These are phyloP conservation scores for Fusarium stilboides DNA, from an alignment of 2,329 filamentous ascomycete genomes.

Conservation along the genomic window DNA sequence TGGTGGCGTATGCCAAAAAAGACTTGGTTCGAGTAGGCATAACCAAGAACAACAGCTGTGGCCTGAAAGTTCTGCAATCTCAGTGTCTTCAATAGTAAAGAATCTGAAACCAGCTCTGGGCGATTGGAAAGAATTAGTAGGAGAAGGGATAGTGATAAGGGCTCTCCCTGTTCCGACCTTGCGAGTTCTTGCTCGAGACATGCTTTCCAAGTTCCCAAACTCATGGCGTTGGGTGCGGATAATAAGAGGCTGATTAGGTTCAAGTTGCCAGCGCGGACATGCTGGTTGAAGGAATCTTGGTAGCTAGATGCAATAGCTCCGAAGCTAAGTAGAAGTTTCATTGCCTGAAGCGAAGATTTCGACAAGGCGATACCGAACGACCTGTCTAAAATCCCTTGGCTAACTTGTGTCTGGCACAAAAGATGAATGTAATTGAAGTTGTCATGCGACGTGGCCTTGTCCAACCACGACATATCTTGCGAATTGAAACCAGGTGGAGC, in stretches of 20 bases:
- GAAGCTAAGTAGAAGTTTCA: slow-evolving; percentile 23
- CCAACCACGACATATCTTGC: slow-evolving; percentile 6
- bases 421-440: slow-evolving; percentile 30
- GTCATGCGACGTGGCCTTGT: neutral
- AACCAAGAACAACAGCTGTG: slow-evolving; percentile 13
- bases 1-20: slow-evolving; percentile 7
- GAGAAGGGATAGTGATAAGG: neutral
- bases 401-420: slow-evolving; percentile 12
- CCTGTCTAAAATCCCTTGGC: slow-evolving; percentile 10
- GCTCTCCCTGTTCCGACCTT: neutral
- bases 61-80: slow-evolving; percentile 4
- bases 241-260: neutral
- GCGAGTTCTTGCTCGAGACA: slow-evolving; percentile 15
- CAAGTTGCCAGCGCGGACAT: neutral
- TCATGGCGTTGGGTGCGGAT: slow-evolving; percentile 5
- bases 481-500: neutral
- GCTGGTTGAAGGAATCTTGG: neutral
- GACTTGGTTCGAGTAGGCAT: neutral
- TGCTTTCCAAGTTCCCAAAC: neutral
- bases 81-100: neutral
- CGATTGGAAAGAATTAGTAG: neutral
- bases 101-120: neutral
- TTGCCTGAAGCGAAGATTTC: neutral
- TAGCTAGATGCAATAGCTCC: slow-evolving; percentile 3
- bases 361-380: slow-evolving; percentile 22